Base-by-base conservation (phyloP, 1,284 basidiomycete genomes). In the Ceratobasidium sp. region DNA sequence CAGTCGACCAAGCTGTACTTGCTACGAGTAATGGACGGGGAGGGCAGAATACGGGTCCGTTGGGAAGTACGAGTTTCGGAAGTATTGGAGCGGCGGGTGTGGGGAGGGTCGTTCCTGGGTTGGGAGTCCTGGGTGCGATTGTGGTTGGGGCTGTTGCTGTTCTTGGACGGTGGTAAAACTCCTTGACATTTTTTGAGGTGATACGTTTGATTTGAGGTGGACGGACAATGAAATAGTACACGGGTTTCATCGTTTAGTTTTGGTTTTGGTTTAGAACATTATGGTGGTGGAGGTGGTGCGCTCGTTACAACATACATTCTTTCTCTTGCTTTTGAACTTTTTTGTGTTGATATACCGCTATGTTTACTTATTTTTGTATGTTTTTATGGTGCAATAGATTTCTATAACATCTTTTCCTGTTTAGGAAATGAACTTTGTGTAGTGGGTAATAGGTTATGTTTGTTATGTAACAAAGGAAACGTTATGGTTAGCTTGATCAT, bases 11-110 rank as follows among this genome's bases (percentile, higher is more conserved):
- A 1, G 78, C 62, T 8, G 81, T 80, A 0, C 69, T 85, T 63
- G 76, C 76, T 73, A 84, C 84, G 11, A 80, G 81, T 36, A 85
- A 85, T 75, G 84, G 84, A 7, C 78, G 80, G 47, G 80, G 79
- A 22, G 79, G 79, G 4, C 17, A 7, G 2, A 27, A 7, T 15
- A 45, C 45, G 27, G 47, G 45, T 1, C 54, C n/a, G 0, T 44
- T 72, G 17, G 67, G 67, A 1, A 72, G 67, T 19, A 72, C 67
- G 45, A 72, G 67, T 72, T 59, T 72, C 41, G 67, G 67, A 7
- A 72, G 67, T 51, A 29, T 72, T 17, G 19, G 45, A 9, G 67
- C 48, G 19, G 56, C 45, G 14, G 41, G 44, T 17, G 45, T 22
- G 29, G 66, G 41, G 24, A 19, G 36, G 22, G 54, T 44, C 11